Evolutionary conservation across 2,329 filamentous ascomycete genomes (phyloP).

Genomic region (Sarocladium kiliense): DNA sequence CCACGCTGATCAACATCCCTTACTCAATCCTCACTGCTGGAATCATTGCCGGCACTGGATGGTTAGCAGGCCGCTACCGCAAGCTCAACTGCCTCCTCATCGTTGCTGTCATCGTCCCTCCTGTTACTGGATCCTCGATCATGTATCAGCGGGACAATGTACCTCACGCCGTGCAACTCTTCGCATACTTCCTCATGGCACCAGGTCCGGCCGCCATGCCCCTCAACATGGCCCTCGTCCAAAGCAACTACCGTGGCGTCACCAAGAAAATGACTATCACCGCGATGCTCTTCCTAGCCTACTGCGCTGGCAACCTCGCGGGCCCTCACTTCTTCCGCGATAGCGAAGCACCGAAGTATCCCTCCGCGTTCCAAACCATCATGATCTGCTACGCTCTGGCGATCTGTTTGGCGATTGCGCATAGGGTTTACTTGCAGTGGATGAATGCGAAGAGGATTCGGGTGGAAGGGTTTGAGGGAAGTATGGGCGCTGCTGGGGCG

Average conservation of each 20-base stretch:
- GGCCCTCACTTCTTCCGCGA: slow-evolving; percentile 51
- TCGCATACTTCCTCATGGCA: slow-evolving; percentile 53
- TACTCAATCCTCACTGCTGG: slow-evolving; percentile 47
- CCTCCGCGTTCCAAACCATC: slow-evolving; percentile 50
- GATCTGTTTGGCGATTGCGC: slow-evolving; percentile 33
- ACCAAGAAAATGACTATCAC: slow-evolving; percentile 58
- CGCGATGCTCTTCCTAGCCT: slow-evolving; percentile 48
- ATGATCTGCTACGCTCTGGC: slow-evolving; percentile 51
- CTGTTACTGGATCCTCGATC: slow-evolving; percentile 46
- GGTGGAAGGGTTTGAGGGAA: slow-evolving; percentile 40
- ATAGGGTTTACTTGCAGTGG: slow-evolving; percentile 43
- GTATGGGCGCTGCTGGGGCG: slow-evolving; percentile 34
- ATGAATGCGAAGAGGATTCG: slow-evolving; percentile 36
- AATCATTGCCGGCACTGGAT: slow-evolving; percentile 44
- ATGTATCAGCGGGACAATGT: slow-evolving; percentile 42
- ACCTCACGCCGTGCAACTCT: slow-evolving; percentile 39
- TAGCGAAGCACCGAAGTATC: slow-evolving; percentile 44
- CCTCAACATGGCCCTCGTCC: slow-evolving; percentile 48
- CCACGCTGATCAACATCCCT: slow-evolving; percentile 53
- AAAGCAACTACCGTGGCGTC: slow-evolving; percentile 50
- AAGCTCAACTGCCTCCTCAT: slow-evolving; percentile 48
- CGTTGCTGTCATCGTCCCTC: slow-evolving; percentile 42
- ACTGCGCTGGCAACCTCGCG: slow-evolving; percentile 51
- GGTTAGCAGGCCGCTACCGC: slow-evolving; percentile 45
- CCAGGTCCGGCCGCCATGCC: slow-evolving; percentile 50